Evolutionary conservation across 495 filamentous ascomycete genomes (phyloP).

Genomic region (Beverwykella pulmonaria): DNA sequence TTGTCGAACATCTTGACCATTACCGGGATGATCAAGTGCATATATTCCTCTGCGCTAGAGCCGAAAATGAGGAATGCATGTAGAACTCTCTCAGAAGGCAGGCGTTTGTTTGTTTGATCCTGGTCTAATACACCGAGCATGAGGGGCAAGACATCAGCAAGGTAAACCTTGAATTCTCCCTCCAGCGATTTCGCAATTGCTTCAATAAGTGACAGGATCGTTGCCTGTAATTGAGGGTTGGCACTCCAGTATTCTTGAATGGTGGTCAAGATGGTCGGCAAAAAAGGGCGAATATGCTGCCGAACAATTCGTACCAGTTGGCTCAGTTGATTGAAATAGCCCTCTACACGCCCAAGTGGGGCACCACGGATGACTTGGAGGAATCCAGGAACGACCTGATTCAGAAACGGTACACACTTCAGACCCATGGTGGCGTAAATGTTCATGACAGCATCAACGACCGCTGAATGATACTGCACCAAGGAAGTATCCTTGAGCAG

Average conservation of each 20-base stretch:
- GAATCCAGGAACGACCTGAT: constrained; percentile 91
- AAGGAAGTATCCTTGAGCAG: constrained; percentile 89
- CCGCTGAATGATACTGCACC: constrained; percentile 83
- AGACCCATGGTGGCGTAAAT: constrained; percentile 95
- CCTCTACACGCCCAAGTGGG: constrained; percentile 72
- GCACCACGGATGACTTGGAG: constrained; percentile 80
- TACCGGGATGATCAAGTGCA: constrained; percentile 98
- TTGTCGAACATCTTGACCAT: constrained; percentile 91
- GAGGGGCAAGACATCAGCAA: constrained; percentile 81
- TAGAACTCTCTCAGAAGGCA: constrained; percentile 84
- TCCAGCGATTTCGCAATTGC: constrained; percentile 90
- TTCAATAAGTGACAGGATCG: constrained; percentile 88
- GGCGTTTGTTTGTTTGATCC: constrained; percentile 69
- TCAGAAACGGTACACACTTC: constrained; percentile 92
- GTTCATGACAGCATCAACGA: constrained; percentile 98
- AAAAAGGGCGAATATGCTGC: constrained; percentile 89
- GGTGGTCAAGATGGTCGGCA: constrained; percentile 79
- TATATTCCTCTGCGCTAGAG: constrained; percentile 94
- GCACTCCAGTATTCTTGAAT: constrained; percentile 83
- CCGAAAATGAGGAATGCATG: constrained; percentile 96
- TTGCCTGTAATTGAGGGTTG: constrained; percentile 75
- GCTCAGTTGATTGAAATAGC: constrained; percentile 94
- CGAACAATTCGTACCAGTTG: constrained; percentile 92
- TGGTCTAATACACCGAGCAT: constrained; percentile 94
- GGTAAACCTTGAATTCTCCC: constrained; percentile 94